These are phyloP conservation scores for Candida tunisiensis DNA, from an alignment of 1,139 yeast genomes.

Conservation along the genomic window DNA sequence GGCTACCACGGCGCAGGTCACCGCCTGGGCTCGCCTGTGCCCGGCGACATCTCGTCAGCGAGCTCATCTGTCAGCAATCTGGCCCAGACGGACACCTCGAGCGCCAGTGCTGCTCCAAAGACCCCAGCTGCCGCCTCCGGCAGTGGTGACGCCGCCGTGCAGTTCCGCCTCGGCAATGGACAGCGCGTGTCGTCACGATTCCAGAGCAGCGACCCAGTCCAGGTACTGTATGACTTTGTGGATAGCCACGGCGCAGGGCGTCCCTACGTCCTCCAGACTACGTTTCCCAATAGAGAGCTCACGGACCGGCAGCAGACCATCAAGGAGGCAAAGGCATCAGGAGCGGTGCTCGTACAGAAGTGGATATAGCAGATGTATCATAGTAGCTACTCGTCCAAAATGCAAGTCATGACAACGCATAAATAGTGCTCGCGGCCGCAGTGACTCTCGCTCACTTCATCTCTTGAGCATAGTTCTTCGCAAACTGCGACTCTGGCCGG, in stretches of 20 bases:
- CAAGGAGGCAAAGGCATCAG: constrained; percentile 59
- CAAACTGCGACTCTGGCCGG: too few relatives aligned
- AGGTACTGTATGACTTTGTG: constrained; percentile 54
- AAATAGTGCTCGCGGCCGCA: too few relatives aligned
- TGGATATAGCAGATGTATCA: constrained; percentile 28
- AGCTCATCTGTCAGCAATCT: constrained; percentile 9
- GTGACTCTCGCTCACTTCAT: too few relatives aligned
- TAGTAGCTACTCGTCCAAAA: too few relatives aligned
- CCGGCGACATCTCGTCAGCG: constrained; percentile 35
- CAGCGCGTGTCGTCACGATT: constrained; percentile 49
- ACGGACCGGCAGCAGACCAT: constrained; percentile 40
- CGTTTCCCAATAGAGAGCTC: constrained; percentile 72
- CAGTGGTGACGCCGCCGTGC: constrained; percentile 60
- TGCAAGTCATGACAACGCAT: too few relatives aligned
- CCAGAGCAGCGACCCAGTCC: constrained; percentile 48
- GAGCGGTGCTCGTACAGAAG: constrained; percentile 84
- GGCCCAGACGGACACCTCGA: constrained; percentile 4
- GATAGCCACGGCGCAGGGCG: constrained; percentile 26
- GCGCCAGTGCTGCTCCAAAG: constrained; percentile 5
- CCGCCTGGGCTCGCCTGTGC: constrained; percentile 79
- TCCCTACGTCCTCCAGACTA: constrained; percentile 52
- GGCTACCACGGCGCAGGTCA: constrained; percentile 81
- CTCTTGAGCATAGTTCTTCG: too few relatives aligned
- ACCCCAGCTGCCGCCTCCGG: constrained; percentile 11
- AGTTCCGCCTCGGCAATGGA: constrained; percentile 77